Conservation (phyloP, 169 alveolate species). For the Plasmodium knowlesi region DNA sequence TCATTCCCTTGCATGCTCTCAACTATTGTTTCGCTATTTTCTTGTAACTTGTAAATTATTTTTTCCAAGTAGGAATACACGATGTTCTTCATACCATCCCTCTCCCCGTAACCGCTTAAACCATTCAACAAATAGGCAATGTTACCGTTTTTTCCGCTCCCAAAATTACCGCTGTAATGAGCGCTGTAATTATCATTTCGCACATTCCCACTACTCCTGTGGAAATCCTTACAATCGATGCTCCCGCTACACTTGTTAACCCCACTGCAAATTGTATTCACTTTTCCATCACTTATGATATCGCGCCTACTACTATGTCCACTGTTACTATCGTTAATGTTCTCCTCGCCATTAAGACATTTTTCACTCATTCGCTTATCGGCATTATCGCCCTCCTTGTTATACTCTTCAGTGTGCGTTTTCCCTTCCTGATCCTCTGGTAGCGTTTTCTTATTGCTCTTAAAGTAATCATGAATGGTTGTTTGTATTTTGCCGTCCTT, state of each 20-base stretch:
- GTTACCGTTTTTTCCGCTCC: background rate
- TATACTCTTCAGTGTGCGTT: background rate
- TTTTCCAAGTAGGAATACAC: slow-evolving; percentile 3
- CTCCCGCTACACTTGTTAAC: background rate
- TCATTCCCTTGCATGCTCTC: background rate
- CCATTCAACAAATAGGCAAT: background rate
- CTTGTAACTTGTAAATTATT: slow-evolving; percentile 16
- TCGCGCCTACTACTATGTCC: background rate
- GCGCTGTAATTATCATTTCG: background rate
- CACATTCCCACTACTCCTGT: background rate
- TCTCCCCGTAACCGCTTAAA: background rate
- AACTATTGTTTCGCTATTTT: background rate
- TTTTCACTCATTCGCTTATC: background rate
- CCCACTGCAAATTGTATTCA: background rate
- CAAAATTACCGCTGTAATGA: background rate
- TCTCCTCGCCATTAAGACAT: background rate
- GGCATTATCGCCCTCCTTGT: background rate
- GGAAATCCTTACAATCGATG: background rate
- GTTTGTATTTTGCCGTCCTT: slow-evolving; percentile 17
- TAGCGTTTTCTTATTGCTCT: background rate
- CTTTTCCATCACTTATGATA: background rate
- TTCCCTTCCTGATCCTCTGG: background rate
- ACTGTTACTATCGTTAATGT: background rate
- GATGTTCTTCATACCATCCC: background rate
- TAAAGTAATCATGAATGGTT: slow-evolving; percentile 39